Conservation (phyloP, 140 eudicot genomes). For the Cichorium intybus region DNA sequence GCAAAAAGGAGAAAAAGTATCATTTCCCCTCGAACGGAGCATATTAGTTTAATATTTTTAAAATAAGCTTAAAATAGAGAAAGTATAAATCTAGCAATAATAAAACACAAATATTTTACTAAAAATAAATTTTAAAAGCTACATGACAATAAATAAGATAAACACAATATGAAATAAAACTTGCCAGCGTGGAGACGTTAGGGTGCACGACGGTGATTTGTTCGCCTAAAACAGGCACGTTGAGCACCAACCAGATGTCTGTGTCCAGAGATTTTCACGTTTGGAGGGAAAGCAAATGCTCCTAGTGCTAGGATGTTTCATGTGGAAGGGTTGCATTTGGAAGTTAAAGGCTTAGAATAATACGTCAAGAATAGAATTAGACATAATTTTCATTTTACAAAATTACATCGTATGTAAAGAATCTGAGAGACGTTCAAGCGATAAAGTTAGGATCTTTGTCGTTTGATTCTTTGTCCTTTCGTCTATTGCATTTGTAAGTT, state of each 20-base stretch:
- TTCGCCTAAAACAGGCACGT: conserved; percentile 83
- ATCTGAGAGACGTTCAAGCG: background rate
- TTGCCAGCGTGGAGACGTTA: conserved; percentile 82
- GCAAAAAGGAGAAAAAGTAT: no score
- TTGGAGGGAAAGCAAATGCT: conserved; percentile 57
- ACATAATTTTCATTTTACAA: background rate
- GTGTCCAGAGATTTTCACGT: conserved; percentile 64
- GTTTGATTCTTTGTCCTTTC: background rate
- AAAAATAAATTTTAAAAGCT: no score
- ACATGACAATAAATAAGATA: no score
- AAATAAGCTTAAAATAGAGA: no score
- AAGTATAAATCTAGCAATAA: no score
- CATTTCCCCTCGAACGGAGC: no score
- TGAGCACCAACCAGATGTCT: conserved; percentile 91
- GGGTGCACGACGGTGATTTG: conserved; percentile 93
- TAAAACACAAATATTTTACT: no score
- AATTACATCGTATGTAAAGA: background rate
- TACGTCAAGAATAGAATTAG: no score
- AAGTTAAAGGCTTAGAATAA: background rate
- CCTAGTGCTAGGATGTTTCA: conserved; percentile 48
- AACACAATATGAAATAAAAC: no score
- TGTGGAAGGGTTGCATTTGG: conserved; percentile 17
- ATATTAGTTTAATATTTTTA: no score
- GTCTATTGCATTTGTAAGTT: background rate
- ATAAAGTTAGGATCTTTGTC: background rate